Conservation (phyloP, 305 asterid species). For the Nicotiana rustica region DNA sequence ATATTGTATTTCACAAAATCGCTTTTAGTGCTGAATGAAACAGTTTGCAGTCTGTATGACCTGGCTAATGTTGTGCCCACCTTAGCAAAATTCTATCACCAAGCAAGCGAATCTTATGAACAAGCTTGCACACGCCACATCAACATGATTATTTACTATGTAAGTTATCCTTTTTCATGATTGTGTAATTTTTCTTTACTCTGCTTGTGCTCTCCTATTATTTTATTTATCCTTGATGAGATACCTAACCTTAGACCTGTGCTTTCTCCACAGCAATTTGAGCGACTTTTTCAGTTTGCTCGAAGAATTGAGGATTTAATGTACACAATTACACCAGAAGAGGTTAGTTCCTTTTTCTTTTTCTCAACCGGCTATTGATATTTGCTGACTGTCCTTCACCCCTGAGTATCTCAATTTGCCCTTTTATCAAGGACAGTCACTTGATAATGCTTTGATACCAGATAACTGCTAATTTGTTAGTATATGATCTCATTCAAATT, state of each 20-base stretch:
- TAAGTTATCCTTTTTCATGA: slow-evolving; percentile 56
- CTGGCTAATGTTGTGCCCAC: slow-evolving; percentile 97
- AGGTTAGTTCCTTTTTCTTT: slow-evolving; percentile 58
- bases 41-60: slow-evolving; percentile 88
- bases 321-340: slow-evolving; percentile 93
- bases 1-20: background rate
- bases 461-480: slow-evolving; percentile 24
- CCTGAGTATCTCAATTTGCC: slow-evolving; percentile 22
- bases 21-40: slow-evolving; percentile 42
- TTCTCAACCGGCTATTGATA: background rate
- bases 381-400: background rate
- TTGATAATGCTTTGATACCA: background rate
- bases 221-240: slow-evolving; percentile 14
- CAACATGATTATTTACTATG: slow-evolving; percentile 80
- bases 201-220: slow-evolving; percentile 19
- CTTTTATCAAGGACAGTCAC: background rate
- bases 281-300: slow-evolving; percentile 92
- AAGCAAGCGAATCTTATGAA: slow-evolving; percentile 99
- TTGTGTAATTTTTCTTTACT: slow-evolving; percentile 32
- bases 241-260: background rate
- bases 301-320: slow-evolving; percentile 94
- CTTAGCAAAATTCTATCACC: slow-evolving; percentile 96
- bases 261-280: slow-evolving; percentile 84
- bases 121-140: slow-evolving; percentile 95
- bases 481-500: background rate